These are phyloP conservation scores for Yamadazyma oceani DNA, from an alignment of 1,139 yeast species.

Conservation along the genomic window DNA sequence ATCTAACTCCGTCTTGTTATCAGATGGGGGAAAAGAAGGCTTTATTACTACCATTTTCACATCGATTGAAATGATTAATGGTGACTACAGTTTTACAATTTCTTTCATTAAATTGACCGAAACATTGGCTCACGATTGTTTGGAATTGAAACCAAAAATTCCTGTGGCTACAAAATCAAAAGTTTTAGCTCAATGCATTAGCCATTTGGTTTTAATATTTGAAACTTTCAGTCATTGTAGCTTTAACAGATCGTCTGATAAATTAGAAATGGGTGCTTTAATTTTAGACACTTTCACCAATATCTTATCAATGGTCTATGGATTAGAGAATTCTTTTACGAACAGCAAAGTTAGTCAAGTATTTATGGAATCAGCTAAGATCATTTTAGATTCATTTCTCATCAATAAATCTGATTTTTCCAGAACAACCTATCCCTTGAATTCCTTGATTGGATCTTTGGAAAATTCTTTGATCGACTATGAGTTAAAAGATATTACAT, in stretches of 20 bases:
- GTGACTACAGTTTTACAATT: slow-evolving; percentile 64
- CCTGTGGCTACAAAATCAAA: slow-evolving; percentile 29
- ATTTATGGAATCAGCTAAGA: slow-evolving; percentile 49
- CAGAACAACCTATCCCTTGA: slow-evolving; percentile 58
- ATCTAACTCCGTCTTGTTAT: slow-evolving; percentile 63
- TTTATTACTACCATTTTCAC: slow-evolving; percentile 63
- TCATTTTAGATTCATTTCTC: slow-evolving; percentile 58
- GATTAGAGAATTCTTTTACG: slow-evolving; percentile 49
- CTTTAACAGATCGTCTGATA: slow-evolving; percentile 55
- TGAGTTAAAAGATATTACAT: slow-evolving; percentile 43
- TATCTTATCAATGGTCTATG: slow-evolving; percentile 56
- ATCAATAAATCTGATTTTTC: slow-evolving; percentile 48
- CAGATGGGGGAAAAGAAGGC: slow-evolving; percentile 70
- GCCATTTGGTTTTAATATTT: slow-evolving; percentile 63
- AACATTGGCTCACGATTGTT: slow-evolving; percentile 54
- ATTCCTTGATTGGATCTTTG: slow-evolving; percentile 50
- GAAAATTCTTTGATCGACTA: slow-evolving; percentile 36
- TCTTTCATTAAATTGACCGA: slow-evolving; percentile 56
- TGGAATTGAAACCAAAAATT: slow-evolving; percentile 36
- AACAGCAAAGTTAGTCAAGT: slow-evolving; percentile 46
- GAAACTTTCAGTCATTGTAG: slow-evolving; percentile 77
- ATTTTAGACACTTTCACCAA: slow-evolving; percentile 57
- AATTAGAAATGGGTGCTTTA: slow-evolving; percentile 60
- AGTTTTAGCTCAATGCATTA: slow-evolving; percentile 55
- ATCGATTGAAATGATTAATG: slow-evolving; percentile 69